Base-by-base conservation (phyloP, 805 yeast genomes). In the Isabelozyma gotoi region DNA sequence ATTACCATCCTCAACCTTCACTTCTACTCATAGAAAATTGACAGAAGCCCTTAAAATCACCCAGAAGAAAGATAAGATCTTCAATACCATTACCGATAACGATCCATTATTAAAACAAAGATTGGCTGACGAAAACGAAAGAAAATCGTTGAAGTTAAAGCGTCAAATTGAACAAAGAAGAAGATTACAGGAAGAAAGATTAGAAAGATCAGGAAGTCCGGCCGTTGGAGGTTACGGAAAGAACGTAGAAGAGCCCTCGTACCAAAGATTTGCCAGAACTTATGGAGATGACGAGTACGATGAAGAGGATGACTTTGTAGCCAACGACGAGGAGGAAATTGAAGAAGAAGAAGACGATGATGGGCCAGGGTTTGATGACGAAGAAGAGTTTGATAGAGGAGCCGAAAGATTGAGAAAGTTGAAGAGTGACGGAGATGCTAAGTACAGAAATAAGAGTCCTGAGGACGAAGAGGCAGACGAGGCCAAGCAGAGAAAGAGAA, bases 1-100 rank as follows among this genome's bases (percentile, higher is more conserved):
- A 43, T 80, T 90, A 40, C 99, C 99, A 14, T 82, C 97, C 0
- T 89, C 97, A 0, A 88, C 95, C n/a, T 76, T 79, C 36, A 88
- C 97, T 2, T 78, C 79, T 41, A 85, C 96, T 3, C 98, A 92
- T 63, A 76, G 80, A 53, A 80, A 82, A 57, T 75, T 94, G 50
- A 88, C 96, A 2, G 77, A 78, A 48, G 88, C 89, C 2, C 80
- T 85, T 34, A 74, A 77, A 47, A 68, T 67, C 39, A 73, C 71
- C 42, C 74, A 77, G 59, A 68, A 63, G 52, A 65, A 70, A 49
- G 78, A 71, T 47, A 68, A 73, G 51, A 77, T 77, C 52, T 73
- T 78, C 52, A 76, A 74, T 52, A 73, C 81, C 1, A 70, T 78
- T 33, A 77, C 81, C 14, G 74, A 77, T 3, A 67, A 75, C 43